Evolutionary conservation across 2,329 filamentous ascomycete species (phyloP), one percentile per base, ranked within the genome.

Genomic region (Thermothelomyces thermophilus): DNA sequence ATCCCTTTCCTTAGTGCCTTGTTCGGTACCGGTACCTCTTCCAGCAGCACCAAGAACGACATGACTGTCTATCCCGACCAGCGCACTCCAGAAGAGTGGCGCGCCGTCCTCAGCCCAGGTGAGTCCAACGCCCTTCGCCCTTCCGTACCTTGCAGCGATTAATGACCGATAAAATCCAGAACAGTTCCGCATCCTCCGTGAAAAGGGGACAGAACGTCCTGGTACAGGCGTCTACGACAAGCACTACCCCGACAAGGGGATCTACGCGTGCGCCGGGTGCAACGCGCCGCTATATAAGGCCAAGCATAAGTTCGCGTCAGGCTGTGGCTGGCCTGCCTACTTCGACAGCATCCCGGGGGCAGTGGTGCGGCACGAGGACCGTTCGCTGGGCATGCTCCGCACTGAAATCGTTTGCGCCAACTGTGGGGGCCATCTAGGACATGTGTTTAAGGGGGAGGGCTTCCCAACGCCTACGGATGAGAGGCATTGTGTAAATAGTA

Each of bases 291-390:
- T 98, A 16, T 98, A 98, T 79, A 91, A 84, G 68, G 90, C 93
- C 24, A 78, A 78, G 56, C 90, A 95, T 71, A 98, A 98, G 69
- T 98, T 98, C 78, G 87, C 87, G 68, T 94, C 87, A 16, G 89
- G 90, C 36, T 98, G 93, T 69, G 93, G 93, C 54, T 98, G 93
- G 93, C 93, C 93, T 0, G 93, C 93, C 11, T 98, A 97, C 71
- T 98, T 91, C 66, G 93, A 98, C 69, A 91, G 86, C 58, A 81
- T 98, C 45, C 91, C 93, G 0, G 90, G 90, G 2, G 91, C 91
- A 1, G 89, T 98, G 11, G 87, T 81, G 31, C 77, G 91, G 55
- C 85, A 91, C 63, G 81, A 82, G 56, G 93, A 98, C 68, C 73
- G 70, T 41, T 74, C 82, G 0, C 77, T 90, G 45, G 91, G 91